Base-by-base conservation (phyloP, 2,329 filamentous ascomycete species). In the Alternaria longipes region DNA sequence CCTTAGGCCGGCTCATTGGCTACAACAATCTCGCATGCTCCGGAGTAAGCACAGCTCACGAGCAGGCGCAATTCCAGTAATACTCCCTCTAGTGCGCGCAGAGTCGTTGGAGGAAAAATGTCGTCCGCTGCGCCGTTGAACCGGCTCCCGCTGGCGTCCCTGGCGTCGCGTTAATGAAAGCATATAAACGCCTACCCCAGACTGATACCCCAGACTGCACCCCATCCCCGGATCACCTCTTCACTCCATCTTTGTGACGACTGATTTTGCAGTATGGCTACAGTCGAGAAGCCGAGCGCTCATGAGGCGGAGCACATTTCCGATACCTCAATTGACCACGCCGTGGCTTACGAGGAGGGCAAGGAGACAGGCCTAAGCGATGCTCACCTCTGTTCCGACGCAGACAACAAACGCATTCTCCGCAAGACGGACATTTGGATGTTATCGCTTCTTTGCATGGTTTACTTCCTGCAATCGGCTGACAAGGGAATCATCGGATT, bases 401-500 rank as follows among this genome's bases (percentile, higher is more conserved):
- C 60, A n/a, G 66, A 71, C 51, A 68, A 51, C 55, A 71, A 71
- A 42, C 67, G 65, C 9, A 69, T 71, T 8, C 57, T 69, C 30
- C 65, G 68, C 36, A 69, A 67, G 57, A 71, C 68, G 4, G 68
- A 71, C 46, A 54, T 67, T 3, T 65, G 62, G 56, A 71, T 71
- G 67, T 41, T 71, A 8, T 69, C 68, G 6, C 65, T 71, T 11
- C 66, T 71, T 26, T 69, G 67, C 47, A 68, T 69, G 68, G 68
- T 71, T 16, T 71, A 71, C 36, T 71, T 71, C 30, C 60, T 71
- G 5, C 68, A 71, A 20, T 69, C 66, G 2, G 68, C 68, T 16
- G 87, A 89, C 71, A 89, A 89, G 68, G 83, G 82, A 1, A 70
- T 73, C 30, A 68, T 74, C 68, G 59, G 73, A 55, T 47, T 85